Conservation (phyloP, 257 asterid species). For the Capsicum pubescens region DNA sequence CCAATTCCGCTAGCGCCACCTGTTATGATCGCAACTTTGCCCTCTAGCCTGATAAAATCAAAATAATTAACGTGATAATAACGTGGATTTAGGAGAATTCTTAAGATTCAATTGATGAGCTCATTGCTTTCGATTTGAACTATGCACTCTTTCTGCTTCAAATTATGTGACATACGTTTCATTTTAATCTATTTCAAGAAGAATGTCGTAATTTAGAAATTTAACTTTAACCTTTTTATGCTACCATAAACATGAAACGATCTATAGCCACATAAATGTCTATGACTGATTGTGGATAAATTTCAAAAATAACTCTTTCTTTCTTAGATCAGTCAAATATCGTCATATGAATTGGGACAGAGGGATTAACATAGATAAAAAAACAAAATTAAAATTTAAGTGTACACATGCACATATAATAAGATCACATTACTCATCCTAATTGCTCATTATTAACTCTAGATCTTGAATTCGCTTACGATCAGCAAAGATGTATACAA, state of each 20-base stretch:
- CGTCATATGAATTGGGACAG: neutral
- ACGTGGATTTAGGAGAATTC: neutral
- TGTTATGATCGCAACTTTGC: constrained; percentile 38
- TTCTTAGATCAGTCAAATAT: neutral
- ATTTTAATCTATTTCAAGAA: no score
- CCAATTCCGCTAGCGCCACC: constrained; percentile 43
- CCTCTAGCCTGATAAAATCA: constrained; percentile 32
- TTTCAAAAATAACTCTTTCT: neutral
- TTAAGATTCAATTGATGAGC: neutral
- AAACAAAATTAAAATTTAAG: no score
- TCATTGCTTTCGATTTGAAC: no score
- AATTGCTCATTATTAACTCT: no score
- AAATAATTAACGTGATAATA: neutral
- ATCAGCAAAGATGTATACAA: no score
- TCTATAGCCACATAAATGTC: no score
- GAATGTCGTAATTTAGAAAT: neutral
- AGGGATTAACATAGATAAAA: no score
- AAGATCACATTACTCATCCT: no score
- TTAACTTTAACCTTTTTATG: neutral
- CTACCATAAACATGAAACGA: neutral
- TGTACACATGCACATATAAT: no score
- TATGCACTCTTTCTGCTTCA: neutral
- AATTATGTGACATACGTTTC: neutral
- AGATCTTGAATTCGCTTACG: no score
- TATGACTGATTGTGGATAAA: neutral